Conservation (phyloP, 2,329 filamentous ascomycete genomes). For the Trichoderma brevicompactum region DNA sequence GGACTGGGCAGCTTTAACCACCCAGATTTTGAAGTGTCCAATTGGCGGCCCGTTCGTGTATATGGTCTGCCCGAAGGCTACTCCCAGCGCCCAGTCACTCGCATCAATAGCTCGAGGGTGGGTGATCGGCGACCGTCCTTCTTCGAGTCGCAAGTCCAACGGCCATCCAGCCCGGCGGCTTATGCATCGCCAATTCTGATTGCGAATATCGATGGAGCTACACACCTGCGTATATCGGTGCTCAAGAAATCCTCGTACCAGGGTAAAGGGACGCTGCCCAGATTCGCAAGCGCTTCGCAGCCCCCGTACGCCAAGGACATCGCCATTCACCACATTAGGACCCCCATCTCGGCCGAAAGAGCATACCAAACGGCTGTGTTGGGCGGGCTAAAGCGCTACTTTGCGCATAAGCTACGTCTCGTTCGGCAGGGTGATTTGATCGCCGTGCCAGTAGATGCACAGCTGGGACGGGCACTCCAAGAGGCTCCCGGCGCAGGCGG, state of each 20-base stretch:
- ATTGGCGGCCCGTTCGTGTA: constrained; percentile 84
- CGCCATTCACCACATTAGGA: constrained; percentile 84
- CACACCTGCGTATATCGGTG: constrained; percentile 78
- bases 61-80: constrained; percentile 85
- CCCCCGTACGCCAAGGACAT: constrained; percentile 73
- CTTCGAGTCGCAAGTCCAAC: constrained; percentile 70
- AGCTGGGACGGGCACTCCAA: constrained; percentile 79
- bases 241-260: constrained; percentile 59
- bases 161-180: constrained; percentile 60
- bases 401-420: constrained; percentile 79
- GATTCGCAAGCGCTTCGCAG: constrained; percentile 58
- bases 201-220: constrained; percentile 79
- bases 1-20: constrained; percentile 66
- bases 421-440: constrained; percentile 87
- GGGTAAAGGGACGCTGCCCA: constrained; percentile 58
- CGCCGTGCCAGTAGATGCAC: constrained; percentile 85
- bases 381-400: constrained; percentile 84
- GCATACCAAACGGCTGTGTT: constrained; percentile 84
- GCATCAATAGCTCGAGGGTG: constrained; percentile 60
- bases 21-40: constrained; percentile 59
- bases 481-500: constrained; percentile 65
- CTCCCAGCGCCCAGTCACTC: constrained; percentile 62
- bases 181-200: constrained; percentile 87
- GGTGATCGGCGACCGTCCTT: constrained; percentile 62
- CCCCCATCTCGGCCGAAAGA: constrained; percentile 84